Percentiles rank a stretch among this genome's conserved stretches.
Evolutionary conservation across 1,284 basidiomycete species (phyloP).

Genomic region (Golubevia sp.): DNA sequence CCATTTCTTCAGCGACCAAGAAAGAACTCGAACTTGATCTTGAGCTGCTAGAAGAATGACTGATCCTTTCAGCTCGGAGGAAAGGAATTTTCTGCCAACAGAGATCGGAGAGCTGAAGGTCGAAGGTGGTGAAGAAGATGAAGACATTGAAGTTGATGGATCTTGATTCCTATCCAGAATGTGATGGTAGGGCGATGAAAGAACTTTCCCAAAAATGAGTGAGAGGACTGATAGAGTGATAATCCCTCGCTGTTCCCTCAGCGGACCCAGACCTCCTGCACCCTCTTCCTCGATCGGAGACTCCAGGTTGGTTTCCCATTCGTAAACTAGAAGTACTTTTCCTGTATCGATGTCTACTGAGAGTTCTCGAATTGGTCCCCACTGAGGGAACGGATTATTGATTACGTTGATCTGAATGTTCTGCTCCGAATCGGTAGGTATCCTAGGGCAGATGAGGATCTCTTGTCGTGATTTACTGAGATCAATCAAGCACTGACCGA

Average conservation of each 20-base stretch:
- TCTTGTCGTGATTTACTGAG: too few species aligned
- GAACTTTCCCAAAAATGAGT: not conserved
- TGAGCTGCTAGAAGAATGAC: too few species aligned
- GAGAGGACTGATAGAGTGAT: not conserved
- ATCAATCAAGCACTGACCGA: too few species aligned
- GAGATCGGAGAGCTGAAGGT: too few species aligned
- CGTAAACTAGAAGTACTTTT: not conserved
- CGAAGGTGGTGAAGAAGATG: too few species aligned
- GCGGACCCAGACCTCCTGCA: not conserved
- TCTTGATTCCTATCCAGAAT: not conserved
- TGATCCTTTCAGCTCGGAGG: too few species aligned
- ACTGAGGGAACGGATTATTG: not conserved
- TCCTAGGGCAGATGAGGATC: too few species aligned
- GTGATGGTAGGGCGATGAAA: not conserved
- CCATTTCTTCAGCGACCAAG: too few species aligned
- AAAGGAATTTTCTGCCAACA: too few species aligned
- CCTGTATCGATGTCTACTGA: not conserved
- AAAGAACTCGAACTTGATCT: too few species aligned
- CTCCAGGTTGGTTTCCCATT: not conserved
- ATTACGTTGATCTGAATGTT: not conserved
- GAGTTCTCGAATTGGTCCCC: not conserved
- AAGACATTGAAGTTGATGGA: too few species aligned
- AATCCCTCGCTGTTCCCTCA: not conserved
- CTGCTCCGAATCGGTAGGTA: not conserved
- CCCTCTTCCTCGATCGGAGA: not conserved